Evolutionary conservation across 2,329 filamentous ascomycete genomes (phyloP).

Genomic region (Penicillium paneum): DNA sequence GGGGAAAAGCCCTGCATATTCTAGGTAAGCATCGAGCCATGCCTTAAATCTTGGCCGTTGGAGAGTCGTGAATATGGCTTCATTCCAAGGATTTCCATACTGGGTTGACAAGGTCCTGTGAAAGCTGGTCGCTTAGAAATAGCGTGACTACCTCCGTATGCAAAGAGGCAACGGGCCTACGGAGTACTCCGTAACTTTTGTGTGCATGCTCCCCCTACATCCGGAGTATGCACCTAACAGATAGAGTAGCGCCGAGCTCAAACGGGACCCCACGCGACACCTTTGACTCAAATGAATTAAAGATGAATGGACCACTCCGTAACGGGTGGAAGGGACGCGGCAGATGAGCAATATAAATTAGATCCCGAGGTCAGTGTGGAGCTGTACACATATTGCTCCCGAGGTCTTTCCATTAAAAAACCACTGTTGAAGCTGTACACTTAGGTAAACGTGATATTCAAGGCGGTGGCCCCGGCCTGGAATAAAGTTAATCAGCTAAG

Average conservation of each 20-base stretch:
- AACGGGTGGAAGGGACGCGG: not conserved
- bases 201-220: not conserved
- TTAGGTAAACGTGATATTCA: not conserved
- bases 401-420: not conserved
- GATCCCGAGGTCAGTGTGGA: not conserved
- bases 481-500: not conserved
- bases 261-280: constrained; percentile 7
- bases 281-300: not conserved
- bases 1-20: not conserved
- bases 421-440: not conserved
- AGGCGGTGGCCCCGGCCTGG: not conserved
- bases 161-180: not conserved
- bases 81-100: too few relatives aligned
- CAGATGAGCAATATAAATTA: not conserved
- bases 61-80: too few relatives aligned
- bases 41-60: not conserved
- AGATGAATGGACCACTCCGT: not conserved
- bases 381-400: not conserved
- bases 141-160: not conserved
- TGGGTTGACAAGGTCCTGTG: not conserved
- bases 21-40: not conserved
- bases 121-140: not conserved
- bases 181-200: not conserved
- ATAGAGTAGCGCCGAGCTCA: constrained; percentile 11
- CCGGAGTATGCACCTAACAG: constrained; percentile 8